Conservation (phyloP, 1,284 basidiomycete genomes). For the Athelia psychrophila region DNA sequence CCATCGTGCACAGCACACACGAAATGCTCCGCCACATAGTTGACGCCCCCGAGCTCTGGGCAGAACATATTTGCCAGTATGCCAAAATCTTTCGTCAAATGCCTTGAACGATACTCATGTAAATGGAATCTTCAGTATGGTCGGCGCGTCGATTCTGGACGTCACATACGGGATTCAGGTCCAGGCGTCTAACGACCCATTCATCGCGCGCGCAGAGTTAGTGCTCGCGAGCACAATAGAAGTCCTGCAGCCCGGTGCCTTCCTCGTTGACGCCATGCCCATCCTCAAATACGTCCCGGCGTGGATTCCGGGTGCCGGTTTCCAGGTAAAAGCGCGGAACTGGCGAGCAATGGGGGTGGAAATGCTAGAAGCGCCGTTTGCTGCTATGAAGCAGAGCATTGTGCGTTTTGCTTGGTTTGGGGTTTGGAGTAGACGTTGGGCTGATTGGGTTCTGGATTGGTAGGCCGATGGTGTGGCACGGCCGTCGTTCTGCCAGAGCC, state of each 20-base stretch:
- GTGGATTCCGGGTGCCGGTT: conserved; percentile 9
- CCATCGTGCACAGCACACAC: not conserved
- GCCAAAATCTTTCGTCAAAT: not conserved
- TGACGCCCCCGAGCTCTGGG: not conserved
- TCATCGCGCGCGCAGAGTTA: not conserved
- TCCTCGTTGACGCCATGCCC: not conserved
- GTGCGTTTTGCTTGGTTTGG: too few relatives aligned
- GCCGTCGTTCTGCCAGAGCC: too few relatives aligned
- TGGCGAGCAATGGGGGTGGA: not conserved
- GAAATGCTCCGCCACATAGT: not conserved
- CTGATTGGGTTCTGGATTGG: too few relatives aligned
- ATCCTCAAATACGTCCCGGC: conserved; percentile 7
- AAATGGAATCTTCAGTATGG: not conserved
- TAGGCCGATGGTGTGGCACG: too few relatives aligned
- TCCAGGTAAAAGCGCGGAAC: not conserved
- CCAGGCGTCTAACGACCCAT: not conserved
- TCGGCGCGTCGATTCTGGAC: not conserved
- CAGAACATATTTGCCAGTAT: not conserved
- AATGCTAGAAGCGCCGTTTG: too few relatives aligned
- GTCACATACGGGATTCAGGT: not conserved
- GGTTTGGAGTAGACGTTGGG: too few relatives aligned
- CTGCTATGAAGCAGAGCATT: too few relatives aligned
- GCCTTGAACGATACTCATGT: not conserved
- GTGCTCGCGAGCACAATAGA: not conserved
- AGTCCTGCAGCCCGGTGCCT: not conserved